A percentile compares a stretch with the other conserved stretches of the same genome.
Evolutionary conservation across 176 grass and related monocot species (phyloP).

Genomic region (Lolium multiflorum): DNA sequence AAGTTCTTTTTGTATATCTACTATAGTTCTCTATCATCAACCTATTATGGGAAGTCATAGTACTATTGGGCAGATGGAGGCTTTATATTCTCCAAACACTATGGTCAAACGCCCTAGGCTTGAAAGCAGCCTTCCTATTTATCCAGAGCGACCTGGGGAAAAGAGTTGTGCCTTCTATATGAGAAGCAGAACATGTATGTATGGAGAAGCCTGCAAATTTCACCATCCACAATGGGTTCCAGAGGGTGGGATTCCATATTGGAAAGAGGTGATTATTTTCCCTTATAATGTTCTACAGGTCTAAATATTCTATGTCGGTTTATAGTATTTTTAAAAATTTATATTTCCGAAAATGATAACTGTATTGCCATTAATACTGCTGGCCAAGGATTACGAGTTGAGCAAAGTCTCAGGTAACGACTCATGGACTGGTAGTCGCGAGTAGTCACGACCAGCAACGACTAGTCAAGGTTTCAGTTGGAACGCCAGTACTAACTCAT

Average conservation of each 20-base stretch:
- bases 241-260: slow-evolving; percentile 83
- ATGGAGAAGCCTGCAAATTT: slow-evolving; percentile 84
- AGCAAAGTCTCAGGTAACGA: neutral
- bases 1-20: slow-evolving; percentile 76
- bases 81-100: slow-evolving; percentile 86
- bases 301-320: slow-evolving; percentile 43
- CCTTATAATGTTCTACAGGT: slow-evolving; percentile 51
- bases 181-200: slow-evolving; percentile 89
- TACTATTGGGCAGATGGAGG: slow-evolving; percentile 70
- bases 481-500: neutral
- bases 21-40: slow-evolving; percentile 92
- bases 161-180: slow-evolving; percentile 97
- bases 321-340: slow-evolving; percentile 32
- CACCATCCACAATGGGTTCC: slow-evolving; percentile 99
- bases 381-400: neutral
- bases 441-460: neutral
- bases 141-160: slow-evolving; percentile 77
- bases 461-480: neutral
- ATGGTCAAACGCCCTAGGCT: slow-evolving; percentile 90
- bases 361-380: slow-evolving; percentile 32
- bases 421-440: neutral
- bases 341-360: slow-evolving; percentile 32
- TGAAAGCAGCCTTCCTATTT: slow-evolving; percentile 90
- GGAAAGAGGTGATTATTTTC: slow-evolving; percentile 97
- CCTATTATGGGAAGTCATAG: slow-evolving; percentile 80